Base-by-base conservation (phyloP, 2,329 filamentous ascomycete genomes). In the Cryphonectria nitschkei region DNA sequence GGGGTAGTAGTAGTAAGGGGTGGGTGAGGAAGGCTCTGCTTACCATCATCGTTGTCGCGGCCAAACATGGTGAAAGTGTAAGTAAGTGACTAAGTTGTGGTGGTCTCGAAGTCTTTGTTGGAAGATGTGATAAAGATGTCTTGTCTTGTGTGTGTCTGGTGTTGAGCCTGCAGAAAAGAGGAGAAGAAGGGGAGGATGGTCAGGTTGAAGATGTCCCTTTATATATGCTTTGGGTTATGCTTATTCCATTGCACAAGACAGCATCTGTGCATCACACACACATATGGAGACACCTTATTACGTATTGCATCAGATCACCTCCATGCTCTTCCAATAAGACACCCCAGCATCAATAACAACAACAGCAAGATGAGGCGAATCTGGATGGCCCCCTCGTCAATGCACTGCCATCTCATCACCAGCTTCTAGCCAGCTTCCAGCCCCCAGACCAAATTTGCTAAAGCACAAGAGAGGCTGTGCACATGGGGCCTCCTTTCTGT, bases 381-480 rank as follows among this genome's bases (percentile, higher is more conserved):
- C 37, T 11, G 43, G 43, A 22, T 39, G 43, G 3, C 43, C 6
- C 50, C 9, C 16, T 39, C 43, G 7, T 22, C 50, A 54, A 60
- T 65, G 68, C 68, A 69, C 60, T 41, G 61, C 14, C 68, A 69
- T 69, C 41, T 65, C 54, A 63, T 61, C 61, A 39, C 9, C 37
- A 39, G n/a, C 22, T 3, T 50, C 46, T 1, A 11, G 56, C 62
- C 68, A 66, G 41, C 50, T 69, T 50, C 65, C 43, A 50, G 46
- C 22, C 46, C 52, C n/a, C 61, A 56, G 26, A 56, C 52, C 52
- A 29, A 16, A 29, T 14, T n/a, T 26, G 16, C 52, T 26, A 29
- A 29, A 56, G n/a, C n/a, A 22, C 32, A 26, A 26, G 39, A 60
- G 68, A 69, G 68, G 68, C 68, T 69, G 61, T 69, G 68, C 68